phyloP scores from a whole-genome alignment of 1,284 basidiomycete genomes.

The Ceratobasidium sp. region DNA sequence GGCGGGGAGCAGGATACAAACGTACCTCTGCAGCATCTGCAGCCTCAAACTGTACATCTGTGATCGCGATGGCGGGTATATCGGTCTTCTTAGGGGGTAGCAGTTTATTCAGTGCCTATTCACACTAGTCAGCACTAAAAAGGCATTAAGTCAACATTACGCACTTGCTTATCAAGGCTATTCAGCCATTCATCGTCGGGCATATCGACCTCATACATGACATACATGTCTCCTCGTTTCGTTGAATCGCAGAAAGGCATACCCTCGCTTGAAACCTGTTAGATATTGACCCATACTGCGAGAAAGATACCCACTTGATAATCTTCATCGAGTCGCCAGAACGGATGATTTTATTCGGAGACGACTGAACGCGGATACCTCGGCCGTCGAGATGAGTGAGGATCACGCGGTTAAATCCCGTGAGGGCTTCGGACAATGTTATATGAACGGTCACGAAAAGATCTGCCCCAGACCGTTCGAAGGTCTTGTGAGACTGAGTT shows the following conservation, averaged over 20 bases:
- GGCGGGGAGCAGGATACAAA: constrained; percentile 69
- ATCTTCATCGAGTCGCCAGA: constrained; percentile 58
- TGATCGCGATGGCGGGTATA: constrained; percentile 75
- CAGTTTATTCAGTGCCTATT: constrained; percentile 72
- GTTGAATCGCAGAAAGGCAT: constrained; percentile 82
- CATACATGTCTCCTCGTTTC: constrained; percentile 84
- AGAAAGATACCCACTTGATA: constrained; percentile 77
- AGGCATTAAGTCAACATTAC: constrained; percentile 48
- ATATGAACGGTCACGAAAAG: constrained; percentile 82
- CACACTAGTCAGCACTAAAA: constrained; percentile 27
- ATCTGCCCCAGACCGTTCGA: constrained; percentile 84
- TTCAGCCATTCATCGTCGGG: constrained; percentile 78
- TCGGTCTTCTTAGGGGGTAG: constrained; percentile 81
- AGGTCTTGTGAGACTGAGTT: constrained; percentile 76
- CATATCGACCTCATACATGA: constrained; percentile 89
- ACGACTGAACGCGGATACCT: constrained; percentile 75
- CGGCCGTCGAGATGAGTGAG: constrained; percentile 92
- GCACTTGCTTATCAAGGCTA: constrained; percentile 70
- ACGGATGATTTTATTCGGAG: constrained; percentile 11
- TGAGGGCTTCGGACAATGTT: constrained; percentile 90
- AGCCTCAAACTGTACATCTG: constrained; percentile 78
- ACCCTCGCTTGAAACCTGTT: constrained; percentile 77
- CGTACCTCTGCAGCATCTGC: constrained; percentile 83
- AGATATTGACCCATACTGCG: constrained; percentile 54
- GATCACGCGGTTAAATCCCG: constrained; percentile 89